Evolutionary conservation across 768 basidiomycete species (phyloP), one percentile per base, ranked within the genome.

Genomic region (Russula olivacea): DNA sequence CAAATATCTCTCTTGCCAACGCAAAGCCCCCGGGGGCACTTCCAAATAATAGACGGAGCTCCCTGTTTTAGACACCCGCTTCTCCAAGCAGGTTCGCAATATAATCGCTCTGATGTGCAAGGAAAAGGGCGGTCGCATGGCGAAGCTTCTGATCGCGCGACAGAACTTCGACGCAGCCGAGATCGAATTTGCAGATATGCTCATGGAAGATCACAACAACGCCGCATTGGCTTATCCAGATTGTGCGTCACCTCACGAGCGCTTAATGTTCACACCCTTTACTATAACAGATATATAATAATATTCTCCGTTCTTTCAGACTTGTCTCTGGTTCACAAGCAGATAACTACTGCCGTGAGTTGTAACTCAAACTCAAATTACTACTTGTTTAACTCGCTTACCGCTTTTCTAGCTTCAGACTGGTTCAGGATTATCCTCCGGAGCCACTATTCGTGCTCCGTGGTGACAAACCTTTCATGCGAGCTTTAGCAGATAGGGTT

Each of bases 151-250:
- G 40, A 80, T 98, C 30, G 91, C 91, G 0, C 83, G 97, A 10
- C 97, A 98, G 72, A 92, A 97, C 71, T 78, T 94, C 72, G 97
- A 99, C 71, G 96, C 84, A 14, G 77, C 84, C 56, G 96, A 99
- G 76, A 83, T 98, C 50, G 97, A 98, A 73, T 98, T 96, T 70
- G 90, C 89, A 66, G 97, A 99, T 75, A 90, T 97, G 90, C 80
- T 99, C 14, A 86, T 97, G 28, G 97, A 99, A 77, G 97, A 99
- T 74, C 84, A 88, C 72, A 99, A 99, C 71, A 97, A 96, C 69
- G 94, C 91, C n/a, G 88, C 87, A 0, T 82, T 95, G 85, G 87
- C 91, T 1, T 97, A 96, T 75, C 74, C 87, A 6, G 93, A 97
- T 72, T 94, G 93, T 96, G 69, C 66, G 86, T 79, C 7, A 51